These are phyloP conservation scores for Panaeolus cyanescens DNA, from an alignment of 768 basidiomycete genomes.

Conservation along the genomic window DNA sequence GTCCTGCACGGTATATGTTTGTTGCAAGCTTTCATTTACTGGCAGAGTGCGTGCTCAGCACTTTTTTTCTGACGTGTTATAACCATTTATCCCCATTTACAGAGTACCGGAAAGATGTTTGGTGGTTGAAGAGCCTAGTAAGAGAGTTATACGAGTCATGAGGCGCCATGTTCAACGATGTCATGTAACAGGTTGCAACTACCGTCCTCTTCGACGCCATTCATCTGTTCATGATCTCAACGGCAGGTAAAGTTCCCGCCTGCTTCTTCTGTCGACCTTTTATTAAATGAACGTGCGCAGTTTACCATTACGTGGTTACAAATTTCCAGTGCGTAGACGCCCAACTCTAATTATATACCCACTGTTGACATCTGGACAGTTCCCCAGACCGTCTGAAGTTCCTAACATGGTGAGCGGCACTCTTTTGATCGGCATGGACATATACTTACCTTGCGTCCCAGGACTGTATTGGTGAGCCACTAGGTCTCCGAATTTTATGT, in stretches of 20 bases:
- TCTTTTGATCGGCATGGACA: neutral
- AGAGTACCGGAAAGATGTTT: constrained; percentile 42
- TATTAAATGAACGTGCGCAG: constrained; percentile 23
- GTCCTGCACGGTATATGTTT: constrained; percentile 45
- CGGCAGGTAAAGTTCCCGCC: constrained; percentile 35
- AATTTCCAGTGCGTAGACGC: constrained; percentile 34
- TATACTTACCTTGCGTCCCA: constrained; percentile 10
- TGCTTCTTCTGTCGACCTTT: neutral
- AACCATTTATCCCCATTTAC: neutral
- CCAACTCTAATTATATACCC: neutral
- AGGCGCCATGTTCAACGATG: neutral
- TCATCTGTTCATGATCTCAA: constrained; percentile 49
- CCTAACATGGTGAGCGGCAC: constrained; percentile 25
- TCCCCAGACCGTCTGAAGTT: constrained; percentile 21
- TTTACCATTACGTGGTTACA: constrained; percentile 50
- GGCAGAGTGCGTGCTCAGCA: constrained; percentile 24
- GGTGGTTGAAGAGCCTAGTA: constrained; percentile 43
- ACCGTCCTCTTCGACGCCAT: constrained; percentile 45
- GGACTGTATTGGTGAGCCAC: constrained; percentile 41
- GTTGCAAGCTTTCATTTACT: constrained; percentile 53
- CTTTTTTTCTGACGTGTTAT: neutral
- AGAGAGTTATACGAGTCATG: constrained; percentile 6
- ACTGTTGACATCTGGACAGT: constrained; percentile 14
- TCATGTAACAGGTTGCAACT: constrained; percentile 33
- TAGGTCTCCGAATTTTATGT: neutral